Percentiles rank a stretch among this genome's conserved stretches.
These are phyloP conservation scores for Mycosphaerelloides madeirae DNA, from an alignment of 2,329 filamentous ascomycete species.

Conservation along the genomic window DNA sequence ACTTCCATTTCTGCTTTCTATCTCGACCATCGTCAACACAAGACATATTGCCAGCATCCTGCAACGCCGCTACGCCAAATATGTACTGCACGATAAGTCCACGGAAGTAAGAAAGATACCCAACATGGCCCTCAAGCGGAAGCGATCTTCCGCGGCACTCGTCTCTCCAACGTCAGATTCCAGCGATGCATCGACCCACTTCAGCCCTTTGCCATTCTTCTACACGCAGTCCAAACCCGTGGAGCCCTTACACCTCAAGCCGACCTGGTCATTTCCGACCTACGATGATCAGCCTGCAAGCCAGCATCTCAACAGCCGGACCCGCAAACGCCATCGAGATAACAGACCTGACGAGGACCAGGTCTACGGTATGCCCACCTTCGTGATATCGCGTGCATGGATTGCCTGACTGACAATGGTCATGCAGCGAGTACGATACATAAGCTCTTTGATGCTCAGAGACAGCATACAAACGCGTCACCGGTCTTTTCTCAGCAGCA, in stretches of 20 bases:
- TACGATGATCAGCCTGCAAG: constrained; percentile 20
- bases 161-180: constrained; percentile 41
- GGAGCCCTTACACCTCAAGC: constrained; percentile 17
- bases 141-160: constrained; percentile 46
- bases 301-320: constrained; percentile 50
- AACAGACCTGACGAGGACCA: constrained; percentile 53
- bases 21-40: not conserved
- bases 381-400: not conserved
- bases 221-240: constrained; percentile 28
- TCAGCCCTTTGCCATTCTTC: constrained; percentile 26
- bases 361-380: constrained; percentile 47
- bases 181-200: constrained; percentile 32
- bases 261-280: constrained; percentile 25
- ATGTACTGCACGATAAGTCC: not conserved
- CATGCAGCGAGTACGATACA: constrained; percentile 42
- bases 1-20: not conserved
- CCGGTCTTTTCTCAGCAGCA: constrained; percentile 25
- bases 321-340: constrained; percentile 55
- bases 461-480: constrained; percentile 23
- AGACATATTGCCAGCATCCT: not conserved
- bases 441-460: constrained; percentile 43
- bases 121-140: constrained; percentile 55
- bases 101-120: not conserved
- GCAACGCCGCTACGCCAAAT: not conserved
- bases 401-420: not conserved